Evolutionary conservation across 768 basidiomycete genomes (phyloP).

Genomic region (Clavaria fumosa): DNA sequence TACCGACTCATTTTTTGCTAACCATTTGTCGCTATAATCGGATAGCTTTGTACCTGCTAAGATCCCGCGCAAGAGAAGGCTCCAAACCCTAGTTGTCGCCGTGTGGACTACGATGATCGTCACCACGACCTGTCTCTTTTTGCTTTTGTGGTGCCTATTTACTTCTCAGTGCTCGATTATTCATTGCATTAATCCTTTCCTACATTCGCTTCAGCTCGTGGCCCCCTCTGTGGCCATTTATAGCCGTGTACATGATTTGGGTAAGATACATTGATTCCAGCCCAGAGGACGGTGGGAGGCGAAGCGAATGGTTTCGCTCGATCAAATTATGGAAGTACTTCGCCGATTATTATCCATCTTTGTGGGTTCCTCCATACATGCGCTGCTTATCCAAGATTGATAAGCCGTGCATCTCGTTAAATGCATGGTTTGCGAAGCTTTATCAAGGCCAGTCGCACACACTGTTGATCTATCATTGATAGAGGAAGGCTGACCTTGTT

Average conservation of each 20-base stretch:
- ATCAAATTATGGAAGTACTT: slow-evolving; percentile 74
- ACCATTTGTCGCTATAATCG: not conserved
- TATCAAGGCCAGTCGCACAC: slow-evolving; percentile 30
- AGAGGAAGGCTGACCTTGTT: slow-evolving; percentile 8
- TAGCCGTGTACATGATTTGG: slow-evolving; percentile 72
- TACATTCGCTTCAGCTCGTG: slow-evolving; percentile 44
- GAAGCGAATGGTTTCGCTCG: slow-evolving; percentile 60
- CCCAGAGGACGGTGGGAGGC: slow-evolving; percentile 57
- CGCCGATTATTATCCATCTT: slow-evolving; percentile 81
- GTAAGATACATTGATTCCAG: slow-evolving; percentile 56
- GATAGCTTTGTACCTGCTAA: slow-evolving; percentile 70
- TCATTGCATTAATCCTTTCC: not conserved
- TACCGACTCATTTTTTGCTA: not conserved
- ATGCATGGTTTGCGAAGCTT: slow-evolving; percentile 23
- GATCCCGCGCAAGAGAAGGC: slow-evolving; percentile 70
- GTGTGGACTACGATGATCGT: slow-evolving; percentile 76
- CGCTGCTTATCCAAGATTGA: no score
- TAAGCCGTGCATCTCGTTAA: slow-evolving; percentile 13
- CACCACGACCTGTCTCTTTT: slow-evolving; percentile 47
- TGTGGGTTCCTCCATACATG: slow-evolving; percentile 35
- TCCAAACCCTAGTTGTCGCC: slow-evolving; percentile 85
- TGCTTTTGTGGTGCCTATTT: slow-evolving; percentile 61
- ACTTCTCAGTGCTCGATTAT: not conserved
- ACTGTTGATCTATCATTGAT: slow-evolving; percentile 8
- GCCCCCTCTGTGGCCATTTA: slow-evolving; percentile 76